Evolutionary conservation across 2,329 filamentous ascomycete genomes (phyloP), one percentile per base, ranked within the genome.

Genomic region (Chaetomiaceae sp.): DNA sequence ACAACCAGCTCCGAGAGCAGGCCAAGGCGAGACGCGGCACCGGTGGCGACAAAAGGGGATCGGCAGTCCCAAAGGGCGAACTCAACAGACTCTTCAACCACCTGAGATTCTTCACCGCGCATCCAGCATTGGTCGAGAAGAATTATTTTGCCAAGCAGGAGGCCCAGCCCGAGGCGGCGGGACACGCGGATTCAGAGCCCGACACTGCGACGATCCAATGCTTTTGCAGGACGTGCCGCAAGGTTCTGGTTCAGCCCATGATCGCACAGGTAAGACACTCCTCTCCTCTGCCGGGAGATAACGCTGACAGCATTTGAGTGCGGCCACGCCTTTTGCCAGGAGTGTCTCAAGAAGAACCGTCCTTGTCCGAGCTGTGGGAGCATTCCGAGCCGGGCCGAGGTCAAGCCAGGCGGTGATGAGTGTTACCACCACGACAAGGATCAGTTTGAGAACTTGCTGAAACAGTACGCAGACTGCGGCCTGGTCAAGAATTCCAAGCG

Each of bases 261-360:
- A 40, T 54, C 11, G 36, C 29, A 9, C 6, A 36, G 2, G 55
- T 57, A 51, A 45, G 54, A 7, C 33, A 1, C 7, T 3, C 19
- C 15, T 5, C 6, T 11, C 15, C 12, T 17, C 15, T 4, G 14
- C 9, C 25, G 25, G 17, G 5, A 20, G 11, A 0, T 6, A 36
- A 1, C 31, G 11, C 12, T 43, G 9, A 36, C 31, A n/a, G n/a
- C n/a, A 3, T 11, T 3, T 1, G 3, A 58, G 53, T 58, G 56
- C 27, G 49, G 49, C 15, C 56, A 58, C 36, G 40, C 38, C 19
- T 53, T 58, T 20, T 58, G 56, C 25, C 23, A 11, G 14, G 11
- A 9, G 15, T 57, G 52, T 20, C 4, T 39, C 34, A 38, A 20
- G 15, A 36, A 37, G 20, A 4, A 1, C 5, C 45, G 46, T 6